Evolutionary conservation across 768 basidiomycete genomes (phyloP), one percentile per base, ranked within the genome.

Genomic region (Coprinellus aureogranulatus): DNA sequence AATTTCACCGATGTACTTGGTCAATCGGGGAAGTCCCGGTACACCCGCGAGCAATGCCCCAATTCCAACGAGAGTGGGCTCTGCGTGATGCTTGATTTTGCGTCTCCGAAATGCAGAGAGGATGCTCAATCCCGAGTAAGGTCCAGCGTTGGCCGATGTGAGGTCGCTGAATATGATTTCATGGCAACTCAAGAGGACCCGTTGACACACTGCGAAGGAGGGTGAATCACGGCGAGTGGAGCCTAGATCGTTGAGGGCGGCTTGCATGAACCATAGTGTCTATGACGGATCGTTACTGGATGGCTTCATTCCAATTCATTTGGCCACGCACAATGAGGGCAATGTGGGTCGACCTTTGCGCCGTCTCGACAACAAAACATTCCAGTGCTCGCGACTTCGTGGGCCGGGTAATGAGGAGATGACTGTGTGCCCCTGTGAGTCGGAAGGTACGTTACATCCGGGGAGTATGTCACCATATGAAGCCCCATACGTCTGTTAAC

Each of bases 261-360:
- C 92, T 82, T 98, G 97, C 89, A 98, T 95, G 73, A 95, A 97
- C 94, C 96, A 98, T 45, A 99, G 75, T 0, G 97, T 98, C 72
- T 73, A 57, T 23, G 20, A n/a, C 37, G 9, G 54, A 48, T 25
- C 46, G 12, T 46, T 18, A 45, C 45, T 57, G 47, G 56, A 46
- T n/a, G 46, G 49, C 28, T 27, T 26, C 42, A 52, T 26, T 28
- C 47, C 28, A 53, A 44, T 55, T 28, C 27, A 39, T 55, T 62
- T 47, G 61, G 68, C 58, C 58, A 86, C 95, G 73, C 67, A 97
- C 96, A 61, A 95, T 84, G 83, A 99, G 90, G 54, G 94, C 93
- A 53, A 98, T 85, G 71, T 98, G 97, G 0, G 95, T 94, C 31
- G 94, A 96, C 63, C 88, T 86, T 68, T 93, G 90, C 3, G 90